These are phyloP conservation scores for Penicillium sp. DNA, from an alignment of 2,329 filamentous ascomycete genomes.

Conservation along the genomic window DNA sequence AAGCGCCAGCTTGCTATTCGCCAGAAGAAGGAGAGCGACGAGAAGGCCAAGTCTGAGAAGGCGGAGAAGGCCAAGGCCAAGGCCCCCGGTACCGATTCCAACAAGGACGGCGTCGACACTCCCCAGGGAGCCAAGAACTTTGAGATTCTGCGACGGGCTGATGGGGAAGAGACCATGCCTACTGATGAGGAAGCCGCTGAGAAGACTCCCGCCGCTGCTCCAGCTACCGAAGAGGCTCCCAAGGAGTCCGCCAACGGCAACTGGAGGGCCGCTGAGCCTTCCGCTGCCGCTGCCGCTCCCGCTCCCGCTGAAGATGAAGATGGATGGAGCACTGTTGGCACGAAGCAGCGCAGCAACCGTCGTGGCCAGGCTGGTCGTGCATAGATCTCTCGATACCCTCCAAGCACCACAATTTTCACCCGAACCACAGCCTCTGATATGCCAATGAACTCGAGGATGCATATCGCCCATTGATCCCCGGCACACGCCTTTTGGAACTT, in stretches of 20 bases:
- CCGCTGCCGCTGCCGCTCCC: constrained; percentile 24
- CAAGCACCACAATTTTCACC: constrained; percentile 16
- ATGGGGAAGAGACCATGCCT: constrained; percentile 49
- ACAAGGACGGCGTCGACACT: constrained; percentile 42
- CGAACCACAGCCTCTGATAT: constrained; percentile 12
- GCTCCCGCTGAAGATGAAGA: constrained; percentile 40
- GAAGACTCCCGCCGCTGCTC: constrained; percentile 45
- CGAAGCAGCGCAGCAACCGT: constrained; percentile 45
- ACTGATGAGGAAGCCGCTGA: constrained; percentile 51
- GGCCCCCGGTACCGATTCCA: constrained; percentile 36
- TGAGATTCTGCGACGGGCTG: constrained; percentile 55
- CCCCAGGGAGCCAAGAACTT: constrained; percentile 50
- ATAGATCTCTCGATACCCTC: constrained; percentile 40
- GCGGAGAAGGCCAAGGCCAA: constrained; percentile 59
- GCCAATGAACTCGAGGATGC: constrained; percentile 1
- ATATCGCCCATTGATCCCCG: not conserved
- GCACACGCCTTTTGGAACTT: not conserved
- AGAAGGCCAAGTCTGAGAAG: constrained; percentile 74
- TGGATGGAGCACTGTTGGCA: constrained; percentile 50
- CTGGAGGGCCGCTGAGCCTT: constrained; percentile 38
- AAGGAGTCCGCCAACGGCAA: constrained; percentile 51
- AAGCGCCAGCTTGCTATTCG: constrained; percentile 71
- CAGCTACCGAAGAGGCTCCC: constrained; percentile 49
- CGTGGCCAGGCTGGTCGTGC: constrained; percentile 41
- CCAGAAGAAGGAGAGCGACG: constrained; percentile 83